Evolutionary conservation across 2,329 filamentous ascomycete genomes (phyloP).

Genomic region (Thielaviopsis euricoi): DNA sequence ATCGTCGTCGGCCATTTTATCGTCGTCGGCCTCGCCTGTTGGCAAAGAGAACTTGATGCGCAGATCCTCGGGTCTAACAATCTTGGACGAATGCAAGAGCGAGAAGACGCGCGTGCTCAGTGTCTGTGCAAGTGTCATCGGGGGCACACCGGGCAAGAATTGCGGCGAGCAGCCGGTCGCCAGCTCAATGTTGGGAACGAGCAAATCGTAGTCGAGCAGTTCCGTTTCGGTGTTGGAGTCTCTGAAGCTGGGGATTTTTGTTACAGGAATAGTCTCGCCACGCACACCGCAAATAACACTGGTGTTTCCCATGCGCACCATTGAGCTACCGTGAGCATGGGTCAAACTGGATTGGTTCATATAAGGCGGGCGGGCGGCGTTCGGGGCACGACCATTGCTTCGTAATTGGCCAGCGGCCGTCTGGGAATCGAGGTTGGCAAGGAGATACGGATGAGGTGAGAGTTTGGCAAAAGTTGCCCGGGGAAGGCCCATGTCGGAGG

Average conservation of each 20-base stretch:
- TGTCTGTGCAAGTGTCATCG: slow-evolving; percentile 64
- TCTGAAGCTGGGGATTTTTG: slow-evolving; percentile 55
- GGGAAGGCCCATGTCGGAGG: slow-evolving; percentile 25
- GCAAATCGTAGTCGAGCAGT: slow-evolving; percentile 47
- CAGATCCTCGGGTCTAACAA: slow-evolving; percentile 52
- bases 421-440: slow-evolving; percentile 59
- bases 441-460: slow-evolving; percentile 74
- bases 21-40: slow-evolving; percentile 30
- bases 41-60: slow-evolving; percentile 45
- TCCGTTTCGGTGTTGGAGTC: slow-evolving; percentile 25
- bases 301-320: slow-evolving; percentile 77
- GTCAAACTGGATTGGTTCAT: slow-evolving; percentile 73
- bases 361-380: slow-evolving; percentile 53
- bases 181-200: slow-evolving; percentile 89
- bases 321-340: slow-evolving; percentile 77
- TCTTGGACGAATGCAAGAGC: slow-evolving; percentile 52
- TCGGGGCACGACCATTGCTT: slow-evolving; percentile 63
- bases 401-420: slow-evolving; percentile 35
- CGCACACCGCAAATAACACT: slow-evolving; percentile 89
- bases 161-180: slow-evolving; percentile 78
- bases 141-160: slow-evolving; percentile 71
- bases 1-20: slow-evolving; percentile 23
- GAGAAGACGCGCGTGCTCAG: slow-evolving; percentile 66
- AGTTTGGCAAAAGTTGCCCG: slow-evolving; percentile 73
- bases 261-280: slow-evolving; percentile 63